Evolutionary conservation across 1,284 basidiomycete genomes (phyloP), one percentile per base, ranked within the genome.

Genomic region (Naganishia cerealis): DNA sequence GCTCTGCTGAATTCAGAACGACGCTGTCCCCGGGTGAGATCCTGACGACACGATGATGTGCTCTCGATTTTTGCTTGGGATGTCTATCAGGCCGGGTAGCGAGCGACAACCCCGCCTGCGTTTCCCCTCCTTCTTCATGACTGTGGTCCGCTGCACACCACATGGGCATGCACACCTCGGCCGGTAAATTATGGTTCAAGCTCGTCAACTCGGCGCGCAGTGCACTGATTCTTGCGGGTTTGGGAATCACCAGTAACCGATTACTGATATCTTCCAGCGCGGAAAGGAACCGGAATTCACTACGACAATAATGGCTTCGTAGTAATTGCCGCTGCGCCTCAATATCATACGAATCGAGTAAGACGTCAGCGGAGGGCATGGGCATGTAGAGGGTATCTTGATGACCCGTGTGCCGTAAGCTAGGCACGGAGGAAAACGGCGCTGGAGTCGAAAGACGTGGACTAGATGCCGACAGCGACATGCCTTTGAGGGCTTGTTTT

Each of bases 21-120:
- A 99, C 96, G 53, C 92, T 92, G 82, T 99, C 96, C 26, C 94
- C 92, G 2, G 96, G 95, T 18, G 94, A 94, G 78, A 99, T 96
- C 73, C 96, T 88, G 52, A 99, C 92, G 65, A 99, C 93, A 46
- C 93, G 88, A 77, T 98, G 94, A 78, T 99, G 95, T 8, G 89
- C 87, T 76, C 87, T 83, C 74, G 68, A 80, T 74, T 73, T 74
- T 3, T 73, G 71, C 15, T 80, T 78, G 13, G 81, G 72, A 36
- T 80, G 75, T 66, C 77, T 77, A 46, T 83, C 73, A 12, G 70
- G 71, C 39, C 82, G 62, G 74, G 80, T 78, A 88, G 88, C 40
- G 87, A 88, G 73, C 0, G 74, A 71, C 0, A 73, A 71, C 0
- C 77, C 76, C 0, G 71, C 66, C 0, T 74, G 62, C 9, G 78